Evolutionary conservation across 164 flowering plant genomes (phyloP).

Genomic region (Berberis vulgaris): DNA sequence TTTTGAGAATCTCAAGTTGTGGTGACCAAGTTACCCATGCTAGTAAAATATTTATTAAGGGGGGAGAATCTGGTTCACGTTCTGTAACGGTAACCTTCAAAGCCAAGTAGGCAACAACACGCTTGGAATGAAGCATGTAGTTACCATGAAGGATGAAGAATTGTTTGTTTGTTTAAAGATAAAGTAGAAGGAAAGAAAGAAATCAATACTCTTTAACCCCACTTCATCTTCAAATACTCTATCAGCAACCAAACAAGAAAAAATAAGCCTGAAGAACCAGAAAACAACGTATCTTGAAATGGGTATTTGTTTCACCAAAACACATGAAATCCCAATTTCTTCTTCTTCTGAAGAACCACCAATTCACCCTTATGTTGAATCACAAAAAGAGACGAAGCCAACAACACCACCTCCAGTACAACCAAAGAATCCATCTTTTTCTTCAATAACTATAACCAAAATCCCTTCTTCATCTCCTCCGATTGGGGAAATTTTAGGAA

Average conservation of each 20-base stretch:
- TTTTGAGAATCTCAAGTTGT: neutral
- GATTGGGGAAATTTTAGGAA: constrained; percentile 37
- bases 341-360: constrained; percentile 29
- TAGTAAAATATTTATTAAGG: no score
- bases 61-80: neutral
- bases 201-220: constrained; percentile 1
- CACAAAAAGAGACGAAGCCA: constrained; percentile 3
- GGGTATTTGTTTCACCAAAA: constrained; percentile 41
- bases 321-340: constrained; percentile 49
- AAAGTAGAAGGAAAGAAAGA: constrained; percentile 9
- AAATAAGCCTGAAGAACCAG: neutral
- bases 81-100: neutral
- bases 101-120: neutral
- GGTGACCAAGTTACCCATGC: neutral
- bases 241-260: constrained; percentile 1
- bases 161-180: neutral
- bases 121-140: neutral
- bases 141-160: no score
- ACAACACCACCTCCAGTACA: constrained; percentile 7
- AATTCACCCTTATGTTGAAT: constrained; percentile 6
- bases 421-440: neutral
- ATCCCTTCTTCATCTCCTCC: constrained; percentile 13
- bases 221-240: constrained; percentile 9
- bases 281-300: constrained; percentile 13
- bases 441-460: constrained; percentile 1